phyloP scores from a whole-genome alignment of 2,329 filamentous ascomycete species.

The Fusarium graminum region DNA sequence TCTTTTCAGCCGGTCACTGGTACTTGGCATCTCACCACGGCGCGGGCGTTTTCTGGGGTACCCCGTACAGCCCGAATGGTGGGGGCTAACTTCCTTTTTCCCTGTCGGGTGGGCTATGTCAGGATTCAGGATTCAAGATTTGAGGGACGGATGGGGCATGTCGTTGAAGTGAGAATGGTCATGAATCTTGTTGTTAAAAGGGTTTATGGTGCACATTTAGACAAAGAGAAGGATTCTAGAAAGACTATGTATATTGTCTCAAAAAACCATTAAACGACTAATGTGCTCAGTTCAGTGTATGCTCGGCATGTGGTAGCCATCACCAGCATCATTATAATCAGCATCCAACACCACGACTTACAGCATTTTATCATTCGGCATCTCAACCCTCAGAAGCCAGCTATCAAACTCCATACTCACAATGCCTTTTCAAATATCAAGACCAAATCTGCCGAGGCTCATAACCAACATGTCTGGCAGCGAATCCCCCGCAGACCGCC shows the following conservation, averaged over 20 bases:
- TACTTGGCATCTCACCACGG: not conserved
- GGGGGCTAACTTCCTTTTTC: not conserved
- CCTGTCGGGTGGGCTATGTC: slow-evolving; percentile 6
- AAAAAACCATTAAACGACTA: not conserved
- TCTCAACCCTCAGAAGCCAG: not conserved
- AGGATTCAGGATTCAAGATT: slow-evolving; percentile 27
- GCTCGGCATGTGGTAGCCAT: slow-evolving; percentile 5
- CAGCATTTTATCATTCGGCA: not conserved
- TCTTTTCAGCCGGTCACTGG: not conserved
- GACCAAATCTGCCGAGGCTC: slow-evolving; percentile 42
- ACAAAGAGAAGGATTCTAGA: not conserved
- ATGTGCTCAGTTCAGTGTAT: not conserved
- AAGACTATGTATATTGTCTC: not conserved
- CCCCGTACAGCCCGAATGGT: slow-evolving; percentile 7
- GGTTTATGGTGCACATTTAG: not conserved
- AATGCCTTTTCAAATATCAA: slow-evolving; percentile 24
- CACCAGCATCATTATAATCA: not conserved
- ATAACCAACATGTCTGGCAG: slow-evolving; percentile 35
- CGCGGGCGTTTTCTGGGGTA: slow-evolving; percentile 7
- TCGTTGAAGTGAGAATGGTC: not conserved
- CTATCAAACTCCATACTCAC: not conserved
- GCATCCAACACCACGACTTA: slow-evolving; percentile 1
- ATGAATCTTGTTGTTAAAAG: slow-evolving; percentile 11
- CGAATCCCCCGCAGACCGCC: slow-evolving; percentile 48
- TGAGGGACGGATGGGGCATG: slow-evolving; percentile 4